Evolutionary conservation across 345 rosid genomes (phyloP).

Genomic region (Excoecaria agallocha): DNA sequence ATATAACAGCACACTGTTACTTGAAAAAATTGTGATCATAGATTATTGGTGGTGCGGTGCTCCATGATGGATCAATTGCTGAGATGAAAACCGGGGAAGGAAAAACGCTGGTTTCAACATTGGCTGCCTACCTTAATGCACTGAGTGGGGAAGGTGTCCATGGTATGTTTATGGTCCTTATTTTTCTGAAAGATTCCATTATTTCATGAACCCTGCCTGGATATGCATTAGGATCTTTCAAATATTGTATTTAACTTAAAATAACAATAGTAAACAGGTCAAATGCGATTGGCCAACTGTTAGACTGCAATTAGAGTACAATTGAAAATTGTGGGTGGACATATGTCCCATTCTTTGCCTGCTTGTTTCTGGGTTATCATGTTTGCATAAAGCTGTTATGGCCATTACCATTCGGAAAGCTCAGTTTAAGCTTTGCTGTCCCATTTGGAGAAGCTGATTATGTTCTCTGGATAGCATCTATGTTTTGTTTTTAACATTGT

Average conservation of each 20-base stretch:
- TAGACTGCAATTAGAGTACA: background rate
- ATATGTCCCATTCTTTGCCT: background rate
- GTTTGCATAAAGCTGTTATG: background rate
- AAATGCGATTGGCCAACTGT: background rate
- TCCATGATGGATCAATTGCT: constrained; percentile 94
- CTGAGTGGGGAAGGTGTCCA: constrained; percentile 90
- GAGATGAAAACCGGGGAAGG: constrained; percentile 99
- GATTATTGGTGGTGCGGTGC: constrained; percentile 97
- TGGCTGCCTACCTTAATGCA: constrained; percentile 95
- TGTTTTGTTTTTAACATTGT: background rate
- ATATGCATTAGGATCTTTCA: constrained; percentile 1
- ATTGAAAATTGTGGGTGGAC: background rate
- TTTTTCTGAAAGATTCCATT: background rate
- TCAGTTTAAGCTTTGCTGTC: background rate
- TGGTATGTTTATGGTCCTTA: constrained; percentile 52
- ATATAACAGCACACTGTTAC: background rate
- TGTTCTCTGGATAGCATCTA: background rate
- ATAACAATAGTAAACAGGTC: background rate
- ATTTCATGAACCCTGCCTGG: background rate
- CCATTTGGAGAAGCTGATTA: background rate
- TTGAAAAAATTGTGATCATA: constrained; percentile 27
- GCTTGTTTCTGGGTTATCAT: background rate
- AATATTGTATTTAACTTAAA: background rate
- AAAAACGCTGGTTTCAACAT: constrained; percentile 91
- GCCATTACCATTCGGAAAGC: background rate